A percentile compares a stretch with the other conserved stretches of the same genome.
phyloP scores from a whole-genome alignment of 306 rosid genomes.

The Prosopis cineraria region DNA sequence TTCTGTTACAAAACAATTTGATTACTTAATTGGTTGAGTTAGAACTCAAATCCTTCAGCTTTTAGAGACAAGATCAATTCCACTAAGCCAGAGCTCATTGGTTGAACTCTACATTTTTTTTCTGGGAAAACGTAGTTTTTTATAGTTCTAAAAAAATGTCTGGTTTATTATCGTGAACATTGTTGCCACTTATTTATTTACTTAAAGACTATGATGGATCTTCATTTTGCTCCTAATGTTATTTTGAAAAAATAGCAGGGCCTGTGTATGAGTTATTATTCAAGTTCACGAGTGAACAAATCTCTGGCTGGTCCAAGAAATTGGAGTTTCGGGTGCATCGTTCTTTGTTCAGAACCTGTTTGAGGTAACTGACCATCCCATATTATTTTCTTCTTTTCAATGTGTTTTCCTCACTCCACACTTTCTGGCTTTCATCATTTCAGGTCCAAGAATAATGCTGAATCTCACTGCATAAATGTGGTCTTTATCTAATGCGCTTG shows the following conservation, averaged over 20 bases:
- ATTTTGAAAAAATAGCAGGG: neutral
- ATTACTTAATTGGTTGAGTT: neutral
- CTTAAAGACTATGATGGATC: neutral
- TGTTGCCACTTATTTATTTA: neutral
- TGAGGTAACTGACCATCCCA: neutral
- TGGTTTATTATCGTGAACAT: neutral
- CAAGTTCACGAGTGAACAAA: constrained; percentile 2
- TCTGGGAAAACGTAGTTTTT: neutral
- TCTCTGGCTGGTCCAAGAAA: neutral
- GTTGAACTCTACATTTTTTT: neutral
- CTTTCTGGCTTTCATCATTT: constrained; percentile 9
- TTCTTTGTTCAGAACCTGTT: neutral
- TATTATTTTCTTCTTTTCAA: neutral
- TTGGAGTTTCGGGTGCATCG: neutral
- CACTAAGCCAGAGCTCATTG: neutral
- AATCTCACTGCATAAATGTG: neutral
- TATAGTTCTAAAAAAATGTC: neutral
- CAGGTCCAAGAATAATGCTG: neutral
- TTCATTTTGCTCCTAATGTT: neutral
- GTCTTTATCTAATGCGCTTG: neutral
- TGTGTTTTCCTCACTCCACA: neutral
- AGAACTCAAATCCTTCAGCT: neutral
- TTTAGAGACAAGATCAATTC: neutral
- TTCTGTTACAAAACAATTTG: neutral
- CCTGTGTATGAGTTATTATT: neutral